These are phyloP conservation scores for Akanthomyces uredinophilus DNA, from an alignment of 2,329 filamentous ascomycete species.

Conservation along the genomic window DNA sequence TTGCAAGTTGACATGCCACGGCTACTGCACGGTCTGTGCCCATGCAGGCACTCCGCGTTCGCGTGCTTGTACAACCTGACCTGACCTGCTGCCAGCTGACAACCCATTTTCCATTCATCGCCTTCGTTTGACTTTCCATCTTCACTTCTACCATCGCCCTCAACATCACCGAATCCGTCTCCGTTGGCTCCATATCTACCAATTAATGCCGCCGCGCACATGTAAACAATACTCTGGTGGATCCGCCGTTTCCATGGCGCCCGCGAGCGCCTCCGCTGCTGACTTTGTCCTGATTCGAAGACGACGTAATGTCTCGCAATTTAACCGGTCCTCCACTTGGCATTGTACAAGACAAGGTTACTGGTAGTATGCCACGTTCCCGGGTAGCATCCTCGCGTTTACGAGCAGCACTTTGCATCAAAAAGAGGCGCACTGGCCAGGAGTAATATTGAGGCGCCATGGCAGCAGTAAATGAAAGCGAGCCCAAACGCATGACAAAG, in stretches of 20 bases:
- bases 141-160: background rate
- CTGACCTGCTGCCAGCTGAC: background rate
- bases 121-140: background rate
- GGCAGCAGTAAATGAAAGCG: background rate
- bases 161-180: background rate
- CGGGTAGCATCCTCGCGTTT: background rate
- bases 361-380: background rate
- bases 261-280: background rate
- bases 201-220: background rate
- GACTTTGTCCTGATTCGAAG: constrained; percentile 7
- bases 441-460: background rate
- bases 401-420: background rate
- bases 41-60: too few species aligned
- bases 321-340: constrained; percentile 10
- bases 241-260: constrained; percentile 7
- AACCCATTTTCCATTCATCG: background rate
- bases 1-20: too few species aligned
- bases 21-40: too few species aligned
- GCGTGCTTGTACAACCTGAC: background rate
- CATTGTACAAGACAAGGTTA: background rate
- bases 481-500: background rate
- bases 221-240: constrained; percentile 2
- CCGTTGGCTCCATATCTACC: background rate
- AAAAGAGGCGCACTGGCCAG: background rate
- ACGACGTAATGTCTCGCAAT: constrained; percentile 11